Percentiles rank a stretch among this genome's conserved stretches.
phyloP scores from a whole-genome alignment of 805 yeast species.

The Zygosaccharomyces siamensis region DNA sequence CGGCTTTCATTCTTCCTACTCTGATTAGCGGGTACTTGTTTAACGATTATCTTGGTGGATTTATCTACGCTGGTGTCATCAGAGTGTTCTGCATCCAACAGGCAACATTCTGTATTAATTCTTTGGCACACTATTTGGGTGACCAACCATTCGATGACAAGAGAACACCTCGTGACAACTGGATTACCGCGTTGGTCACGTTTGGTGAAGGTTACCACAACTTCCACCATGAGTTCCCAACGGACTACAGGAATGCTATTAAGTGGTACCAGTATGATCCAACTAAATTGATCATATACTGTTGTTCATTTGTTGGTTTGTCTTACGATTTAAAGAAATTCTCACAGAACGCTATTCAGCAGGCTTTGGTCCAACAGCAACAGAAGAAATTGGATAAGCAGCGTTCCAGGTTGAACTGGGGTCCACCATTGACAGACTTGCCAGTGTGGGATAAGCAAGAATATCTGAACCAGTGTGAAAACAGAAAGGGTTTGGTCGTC shows the following conservation, averaged over 20 bases:
- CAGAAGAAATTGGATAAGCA: conserved; percentile 70
- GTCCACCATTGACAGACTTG: conserved; percentile 56
- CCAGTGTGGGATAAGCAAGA: conserved; percentile 72
- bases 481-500: conserved; percentile 57
- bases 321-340: conserved; percentile 71
- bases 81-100: conserved; percentile 71
- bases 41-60: conserved; percentile 66
- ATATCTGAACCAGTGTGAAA: conserved; percentile 47
- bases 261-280: conserved; percentile 89
- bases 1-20: conserved; percentile 61
- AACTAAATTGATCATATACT: conserved; percentile 60
- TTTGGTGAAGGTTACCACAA: conserved; percentile 89
- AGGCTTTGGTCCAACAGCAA: conserved; percentile 76
- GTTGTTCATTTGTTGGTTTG: conserved; percentile 58
- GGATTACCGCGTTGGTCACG: conserved; percentile 73
- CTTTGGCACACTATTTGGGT: conserved; percentile 84
- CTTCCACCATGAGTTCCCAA: conserved; percentile 87
- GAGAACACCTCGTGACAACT: conserved; percentile 82
- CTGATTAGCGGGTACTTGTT: conserved; percentile 50
- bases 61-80: conserved; percentile 68
- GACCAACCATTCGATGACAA: conserved; percentile 81
- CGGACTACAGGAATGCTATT: conserved; percentile 82
- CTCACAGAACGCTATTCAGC: conserved; percentile 76
- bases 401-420: conserved; percentile 67
- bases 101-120: conserved; percentile 82